Evolutionary conservation across 495 filamentous ascomycete species (phyloP).

Genomic region (Cryomyces minteri): DNA sequence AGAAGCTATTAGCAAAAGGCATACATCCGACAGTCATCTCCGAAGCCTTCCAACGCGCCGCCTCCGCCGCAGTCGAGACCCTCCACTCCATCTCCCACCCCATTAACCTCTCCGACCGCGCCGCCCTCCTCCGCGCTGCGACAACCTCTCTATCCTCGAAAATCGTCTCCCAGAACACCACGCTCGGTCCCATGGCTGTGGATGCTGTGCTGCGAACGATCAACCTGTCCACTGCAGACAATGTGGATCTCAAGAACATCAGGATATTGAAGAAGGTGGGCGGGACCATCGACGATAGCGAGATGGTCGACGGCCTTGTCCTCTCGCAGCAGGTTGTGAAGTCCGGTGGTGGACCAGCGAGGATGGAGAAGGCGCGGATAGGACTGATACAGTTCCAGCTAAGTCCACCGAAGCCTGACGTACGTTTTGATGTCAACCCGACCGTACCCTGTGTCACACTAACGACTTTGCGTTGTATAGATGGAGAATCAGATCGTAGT

Average conservation of each 20-base stretch:
- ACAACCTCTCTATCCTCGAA: slow-evolving; percentile 96
- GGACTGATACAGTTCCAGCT: slow-evolving; percentile 97
- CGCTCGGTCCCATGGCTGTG: slow-evolving; percentile 88
- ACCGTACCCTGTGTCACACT: not conserved
- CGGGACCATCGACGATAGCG: slow-evolving; percentile 94
- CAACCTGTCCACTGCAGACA: slow-evolving; percentile 84
- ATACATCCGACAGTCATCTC: slow-evolving; percentile 97
- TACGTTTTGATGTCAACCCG: slow-evolving; percentile 18
- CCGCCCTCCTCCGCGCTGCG: slow-evolving; percentile 84
- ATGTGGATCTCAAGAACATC: slow-evolving; percentile 91
- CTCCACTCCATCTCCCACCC: slow-evolving; percentile 92
- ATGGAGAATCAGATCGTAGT: slow-evolving; percentile 99
- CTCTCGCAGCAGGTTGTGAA: slow-evolving; percentile 87
- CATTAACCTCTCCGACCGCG: slow-evolving; percentile 71
- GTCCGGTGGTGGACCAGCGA: slow-evolving; percentile 72
- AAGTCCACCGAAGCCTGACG: slow-evolving; percentile 92
- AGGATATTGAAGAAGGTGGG: slow-evolving; percentile 95
- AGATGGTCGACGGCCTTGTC: slow-evolving; percentile 90
- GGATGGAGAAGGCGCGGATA: slow-evolving; percentile 95
- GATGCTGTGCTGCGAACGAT: slow-evolving; percentile 90
- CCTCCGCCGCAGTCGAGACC: slow-evolving; percentile 68
- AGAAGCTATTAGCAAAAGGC: slow-evolving; percentile 71
- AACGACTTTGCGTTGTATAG: slow-evolving; percentile 19
- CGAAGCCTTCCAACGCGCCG: slow-evolving; percentile 91
- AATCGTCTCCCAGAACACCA: slow-evolving; percentile 92